Percentiles rank a stretch among this genome's conserved stretches.
Evolutionary conservation across 2,329 filamentous ascomycete species (phyloP).

Genomic region (Hypocrella siamensis): DNA sequence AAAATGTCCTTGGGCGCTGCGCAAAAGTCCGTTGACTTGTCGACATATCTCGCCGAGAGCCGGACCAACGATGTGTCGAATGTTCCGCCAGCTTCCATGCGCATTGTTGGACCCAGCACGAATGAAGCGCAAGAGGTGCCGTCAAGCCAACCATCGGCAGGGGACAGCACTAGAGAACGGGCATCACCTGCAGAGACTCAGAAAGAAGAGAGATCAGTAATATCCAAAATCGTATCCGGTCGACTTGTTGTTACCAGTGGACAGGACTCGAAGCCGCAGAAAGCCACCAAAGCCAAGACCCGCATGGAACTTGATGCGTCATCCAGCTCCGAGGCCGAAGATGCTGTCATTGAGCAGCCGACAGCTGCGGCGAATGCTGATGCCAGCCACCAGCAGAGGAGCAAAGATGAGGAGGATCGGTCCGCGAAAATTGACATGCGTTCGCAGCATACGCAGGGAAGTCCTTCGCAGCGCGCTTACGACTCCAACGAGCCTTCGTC

Average conservation of each 20-base stretch:
- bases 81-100: conserved; percentile 40
- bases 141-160: conserved; percentile 11
- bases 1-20: conserved; percentile 19
- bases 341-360: conserved; percentile 16
- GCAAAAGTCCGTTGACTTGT: conserved; percentile 22
- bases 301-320: conserved; percentile 58
- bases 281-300: conserved; percentile 33
- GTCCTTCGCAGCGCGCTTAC: conserved; percentile 9
- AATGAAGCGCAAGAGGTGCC: conserved; percentile 23
- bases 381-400: neutral
- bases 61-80: conserved; percentile 37
- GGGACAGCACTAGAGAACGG: conserved; percentile 14
- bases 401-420: neutral
- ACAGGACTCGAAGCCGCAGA: conserved; percentile 35
- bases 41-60: conserved; percentile 25
- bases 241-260: conserved; percentile 15
- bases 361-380: neutral
- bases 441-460: neutral
- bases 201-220: conserved; percentile 20
- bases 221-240: conserved; percentile 7
- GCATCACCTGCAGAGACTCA: conserved; percentile 17
- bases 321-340: conserved; percentile 38
- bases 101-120: conserved; percentile 39
- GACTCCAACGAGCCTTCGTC: conserved; percentile 3
- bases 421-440: too few relatives aligned